Evolutionary conservation across 495 filamentous ascomycete genomes (phyloP).

Genomic region (Entonaema liquescens): DNA sequence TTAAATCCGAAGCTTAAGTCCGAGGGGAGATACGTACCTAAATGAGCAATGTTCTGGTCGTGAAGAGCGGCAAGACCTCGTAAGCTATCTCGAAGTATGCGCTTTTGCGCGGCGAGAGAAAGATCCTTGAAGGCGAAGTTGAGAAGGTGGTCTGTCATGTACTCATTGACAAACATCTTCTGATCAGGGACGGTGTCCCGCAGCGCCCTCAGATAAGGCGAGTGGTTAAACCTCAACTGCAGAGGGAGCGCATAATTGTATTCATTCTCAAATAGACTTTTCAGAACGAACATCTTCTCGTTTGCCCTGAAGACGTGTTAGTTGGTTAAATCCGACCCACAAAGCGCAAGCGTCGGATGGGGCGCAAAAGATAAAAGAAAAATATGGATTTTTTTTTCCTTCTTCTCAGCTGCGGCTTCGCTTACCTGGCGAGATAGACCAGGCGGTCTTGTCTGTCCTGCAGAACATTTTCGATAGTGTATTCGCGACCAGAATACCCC

Average conservation of each 20-base stretch:
- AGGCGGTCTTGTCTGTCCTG: conserved; percentile 49
- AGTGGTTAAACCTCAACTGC: conserved; percentile 49
- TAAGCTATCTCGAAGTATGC: conserved; percentile 55
- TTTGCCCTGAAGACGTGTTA: conserved; percentile 42
- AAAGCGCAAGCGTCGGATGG: conserved; percentile 16
- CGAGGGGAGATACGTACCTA: conserved; percentile 42
- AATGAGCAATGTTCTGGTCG: conserved; percentile 59
- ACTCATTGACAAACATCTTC: conserved; percentile 59
- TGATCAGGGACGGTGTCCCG: conserved; percentile 56
- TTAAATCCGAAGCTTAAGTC: conserved; percentile 21
- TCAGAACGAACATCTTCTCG: conserved; percentile 53
- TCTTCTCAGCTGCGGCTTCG: background rate
- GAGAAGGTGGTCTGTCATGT: conserved; percentile 56
- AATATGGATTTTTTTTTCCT: background rate
- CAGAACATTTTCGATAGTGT: conserved; percentile 51
- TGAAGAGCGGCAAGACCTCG: conserved; percentile 57
- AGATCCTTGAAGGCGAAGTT: conserved; percentile 53
- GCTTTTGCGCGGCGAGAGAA: conserved; percentile 49
- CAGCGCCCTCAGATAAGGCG: conserved; percentile 50
- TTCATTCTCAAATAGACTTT: conserved; percentile 51
- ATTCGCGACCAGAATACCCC: conserved; percentile 49
- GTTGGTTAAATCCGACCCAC: conserved; percentile 23
- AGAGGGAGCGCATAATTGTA: conserved; percentile 54
- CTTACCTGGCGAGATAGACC: conserved; percentile 48
- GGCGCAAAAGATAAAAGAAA: conserved; percentile 5